phyloP scores from a whole-genome alignment of 768 basidiomycete species.

The Tricholoma matsutake region DNA sequence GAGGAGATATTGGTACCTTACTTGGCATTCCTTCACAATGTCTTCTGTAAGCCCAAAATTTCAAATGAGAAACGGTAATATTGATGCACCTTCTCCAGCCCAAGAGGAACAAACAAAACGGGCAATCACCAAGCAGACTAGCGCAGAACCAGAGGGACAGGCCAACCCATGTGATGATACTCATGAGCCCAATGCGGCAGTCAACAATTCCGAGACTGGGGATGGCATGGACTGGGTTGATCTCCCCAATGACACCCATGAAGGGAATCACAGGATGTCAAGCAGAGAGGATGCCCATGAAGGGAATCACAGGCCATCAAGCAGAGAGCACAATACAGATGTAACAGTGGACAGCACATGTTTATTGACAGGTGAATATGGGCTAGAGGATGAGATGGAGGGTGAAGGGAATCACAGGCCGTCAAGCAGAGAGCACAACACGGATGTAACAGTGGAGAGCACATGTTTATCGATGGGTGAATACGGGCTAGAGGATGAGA shows the following conservation, averaged over 20 bases:
- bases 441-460: not conserved
- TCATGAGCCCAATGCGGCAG: not conserved
- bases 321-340: too few relatives aligned
- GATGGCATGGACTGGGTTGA: not conserved
- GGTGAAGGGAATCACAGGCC: not conserved
- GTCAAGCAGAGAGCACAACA: not conserved
- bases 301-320: too few relatives aligned
- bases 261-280: too few relatives aligned
- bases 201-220: not conserved
- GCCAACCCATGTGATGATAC: not conserved
- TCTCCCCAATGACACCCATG: too few relatives aligned
- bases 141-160: not conserved
- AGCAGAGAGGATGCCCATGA: too few relatives aligned
- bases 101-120: too few relatives aligned
- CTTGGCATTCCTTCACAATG: conserved; percentile 1
- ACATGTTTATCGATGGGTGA: not conserved
- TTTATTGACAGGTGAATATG: too few relatives aligned
- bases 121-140: not conserved
- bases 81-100: too few relatives aligned
- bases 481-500: not conserved
- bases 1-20: conserved; percentile 1
- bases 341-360: too few relatives aligned
- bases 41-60: not conserved
- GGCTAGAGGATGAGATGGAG: too few relatives aligned
- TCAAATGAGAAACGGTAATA: too few relatives aligned